Conservation (phyloP, 768 basidiomycete genomes). For the Mycena capillaripes region DNA sequence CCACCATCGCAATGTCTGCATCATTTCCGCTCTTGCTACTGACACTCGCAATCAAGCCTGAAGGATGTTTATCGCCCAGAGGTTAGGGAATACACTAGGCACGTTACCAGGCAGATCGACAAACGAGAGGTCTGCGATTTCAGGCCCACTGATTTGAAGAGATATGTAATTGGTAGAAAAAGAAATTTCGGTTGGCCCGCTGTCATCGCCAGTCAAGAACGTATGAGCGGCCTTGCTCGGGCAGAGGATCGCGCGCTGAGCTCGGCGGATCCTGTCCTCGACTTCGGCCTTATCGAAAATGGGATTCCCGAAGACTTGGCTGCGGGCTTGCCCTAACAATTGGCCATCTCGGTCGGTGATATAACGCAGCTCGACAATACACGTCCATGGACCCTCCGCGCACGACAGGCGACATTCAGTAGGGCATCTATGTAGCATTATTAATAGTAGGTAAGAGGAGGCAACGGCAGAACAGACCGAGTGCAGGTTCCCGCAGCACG, state of each 20-base stretch:
- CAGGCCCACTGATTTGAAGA: slow-evolving; percentile 69
- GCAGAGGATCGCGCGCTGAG: slow-evolving; percentile 76
- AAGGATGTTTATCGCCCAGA: too few species aligned
- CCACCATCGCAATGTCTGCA: slow-evolving; percentile 70
- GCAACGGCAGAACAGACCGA: slow-evolving; percentile 61
- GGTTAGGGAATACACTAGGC: slow-evolving; percentile 42
- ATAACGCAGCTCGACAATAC: slow-evolving; percentile 62
- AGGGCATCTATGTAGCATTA: slow-evolving; percentile 64
- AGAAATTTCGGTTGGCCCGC: slow-evolving; percentile 42
- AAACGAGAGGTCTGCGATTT: slow-evolving; percentile 75
- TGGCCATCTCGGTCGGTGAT: slow-evolving; percentile 55
- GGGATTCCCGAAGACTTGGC: slow-evolving; percentile 58
- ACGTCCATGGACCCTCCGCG: slow-evolving; percentile 60
- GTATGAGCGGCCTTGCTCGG: slow-evolving; percentile 51
- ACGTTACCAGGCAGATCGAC: slow-evolving; percentile 74
- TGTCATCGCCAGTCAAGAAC: slow-evolving; percentile 59
- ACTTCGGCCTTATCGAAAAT: slow-evolving; percentile 68
- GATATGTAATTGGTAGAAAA: slow-evolving; percentile 73
- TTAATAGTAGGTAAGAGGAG: too few species aligned
- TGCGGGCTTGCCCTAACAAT: slow-evolving; percentile 53
- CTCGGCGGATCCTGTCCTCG: slow-evolving; percentile 76
- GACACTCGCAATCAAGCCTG: slow-evolving; percentile 75
- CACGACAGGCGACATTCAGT: slow-evolving; percentile 68
- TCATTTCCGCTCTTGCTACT: slow-evolving; percentile 66
- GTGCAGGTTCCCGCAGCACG: slow-evolving; percentile 74